A percentile compares a stretch with the other conserved stretches of the same genome.
These are phyloP conservation scores for Quercus rubra DNA, from an alignment of 306 rosid genomes.

Conservation along the genomic window DNA sequence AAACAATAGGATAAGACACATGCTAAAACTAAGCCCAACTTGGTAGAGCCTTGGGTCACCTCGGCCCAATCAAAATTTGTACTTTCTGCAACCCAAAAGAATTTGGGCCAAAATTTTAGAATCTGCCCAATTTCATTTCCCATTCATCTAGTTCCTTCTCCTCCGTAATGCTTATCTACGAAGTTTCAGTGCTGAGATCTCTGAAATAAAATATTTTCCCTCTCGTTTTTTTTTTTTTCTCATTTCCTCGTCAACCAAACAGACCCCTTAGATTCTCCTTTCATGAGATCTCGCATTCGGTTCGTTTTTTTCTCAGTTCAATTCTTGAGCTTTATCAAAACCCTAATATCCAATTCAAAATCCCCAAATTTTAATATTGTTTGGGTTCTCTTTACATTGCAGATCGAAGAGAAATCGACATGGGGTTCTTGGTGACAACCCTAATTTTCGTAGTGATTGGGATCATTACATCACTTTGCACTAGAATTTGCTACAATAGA, in stretches of 20 bases:
- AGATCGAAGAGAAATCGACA: slow-evolving; percentile 47
- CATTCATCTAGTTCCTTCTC: neutral
- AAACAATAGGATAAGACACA: too few species aligned
- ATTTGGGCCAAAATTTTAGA: neutral
- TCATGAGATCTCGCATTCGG: neutral
- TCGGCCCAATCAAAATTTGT: too few species aligned
- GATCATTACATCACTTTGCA: slow-evolving; percentile 63
- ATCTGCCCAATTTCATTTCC: neutral
- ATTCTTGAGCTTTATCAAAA: neutral
- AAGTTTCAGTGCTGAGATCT: neutral
- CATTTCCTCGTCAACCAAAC: slow-evolving; percentile 26
- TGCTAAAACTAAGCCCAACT: too few species aligned
- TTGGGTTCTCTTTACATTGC: slow-evolving; percentile 24
- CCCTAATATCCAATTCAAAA: neutral
- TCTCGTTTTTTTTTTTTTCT: neutral
- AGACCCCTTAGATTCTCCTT: neutral
- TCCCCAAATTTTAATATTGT: neutral
- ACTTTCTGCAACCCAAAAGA: neutral
- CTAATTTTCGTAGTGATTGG: slow-evolving; percentile 66
- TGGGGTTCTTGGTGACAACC: slow-evolving; percentile 80
- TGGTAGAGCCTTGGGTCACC: too few species aligned
- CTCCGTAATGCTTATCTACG: neutral
- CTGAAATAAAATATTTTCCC: neutral
- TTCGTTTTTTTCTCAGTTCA: neutral
- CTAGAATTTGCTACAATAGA: slow-evolving; percentile 58